Evolutionary conservation across 2,329 filamentous ascomycete genomes (phyloP).

Genomic region (Fusarium anguioides): DNA sequence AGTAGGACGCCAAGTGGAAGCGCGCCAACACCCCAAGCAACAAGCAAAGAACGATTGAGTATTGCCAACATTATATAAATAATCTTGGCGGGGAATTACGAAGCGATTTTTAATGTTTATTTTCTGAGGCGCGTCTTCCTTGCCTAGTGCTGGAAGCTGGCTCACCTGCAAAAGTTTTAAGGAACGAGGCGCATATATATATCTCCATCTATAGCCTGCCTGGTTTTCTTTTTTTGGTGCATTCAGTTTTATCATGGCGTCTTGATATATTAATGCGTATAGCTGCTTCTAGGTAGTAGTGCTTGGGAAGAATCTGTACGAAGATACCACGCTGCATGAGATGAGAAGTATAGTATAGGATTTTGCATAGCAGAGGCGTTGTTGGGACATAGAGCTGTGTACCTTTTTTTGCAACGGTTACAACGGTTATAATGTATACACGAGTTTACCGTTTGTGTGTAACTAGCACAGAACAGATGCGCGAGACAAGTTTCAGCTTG

Average conservation of each 20-base stretch:
- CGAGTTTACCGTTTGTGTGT: conserved; percentile 16
- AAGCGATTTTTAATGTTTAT: conserved; percentile 41
- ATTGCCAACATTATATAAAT: conserved; percentile 59
- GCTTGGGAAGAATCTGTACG: conserved; percentile 9
- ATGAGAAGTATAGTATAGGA: conserved; percentile 27
- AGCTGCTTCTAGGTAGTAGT: conserved; percentile 12
- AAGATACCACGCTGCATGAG: conserved; percentile 37
- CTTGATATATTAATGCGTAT: conserved; percentile 16
- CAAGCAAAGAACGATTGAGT: conserved; percentile 51
- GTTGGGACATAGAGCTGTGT: conserved; percentile 37
- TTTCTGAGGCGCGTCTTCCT: conserved; percentile 16
- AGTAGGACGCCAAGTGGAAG: conserved; percentile 39
- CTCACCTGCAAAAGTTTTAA: conserved; percentile 27
- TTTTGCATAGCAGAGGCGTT: conserved; percentile 37
- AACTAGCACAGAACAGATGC: conserved; percentile 6
- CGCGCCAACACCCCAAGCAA: conserved; percentile 19
- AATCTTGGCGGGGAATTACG: conserved; percentile 1
- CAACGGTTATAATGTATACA: conserved; percentile 27
- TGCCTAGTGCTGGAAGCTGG: conserved; percentile 25
- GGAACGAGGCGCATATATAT: conserved; percentile 24
- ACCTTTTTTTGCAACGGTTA: conserved; percentile 13
- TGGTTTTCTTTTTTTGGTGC: conserved; percentile 16
- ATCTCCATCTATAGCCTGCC: neutral
- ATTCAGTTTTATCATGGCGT: conserved; percentile 20
- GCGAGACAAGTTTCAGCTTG: conserved; percentile 14